A percentile compares a stretch with the other conserved stretches of the same genome.
phyloP scores from a whole-genome alignment of 2,329 filamentous ascomycete species.

The Sporothrix schenckii region DNA sequence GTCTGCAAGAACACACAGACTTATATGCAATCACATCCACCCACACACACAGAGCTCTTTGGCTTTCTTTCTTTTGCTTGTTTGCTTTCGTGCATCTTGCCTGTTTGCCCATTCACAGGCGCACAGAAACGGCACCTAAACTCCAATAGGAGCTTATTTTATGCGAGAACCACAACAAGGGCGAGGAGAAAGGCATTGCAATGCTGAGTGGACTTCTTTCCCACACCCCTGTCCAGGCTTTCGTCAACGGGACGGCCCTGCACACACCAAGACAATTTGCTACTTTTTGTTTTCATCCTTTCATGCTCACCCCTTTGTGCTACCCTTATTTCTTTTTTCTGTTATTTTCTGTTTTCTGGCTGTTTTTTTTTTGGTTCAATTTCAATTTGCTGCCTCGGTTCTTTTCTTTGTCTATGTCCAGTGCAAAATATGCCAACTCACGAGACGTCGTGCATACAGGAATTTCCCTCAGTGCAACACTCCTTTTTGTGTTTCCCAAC shows the following conservation, averaged over 20 bases:
- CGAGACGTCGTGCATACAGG: background rate
- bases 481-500: slow-evolving; percentile 21
- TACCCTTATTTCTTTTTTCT: background rate
- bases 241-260: slow-evolving; percentile 14
- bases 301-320: slow-evolving; percentile 1
- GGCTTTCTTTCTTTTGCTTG: background rate
- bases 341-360: background rate
- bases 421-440: slow-evolving; percentile 9
- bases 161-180: background rate
- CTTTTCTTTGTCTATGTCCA: background rate
- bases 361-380: background rate
- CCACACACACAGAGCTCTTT: background rate
- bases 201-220: background rate
- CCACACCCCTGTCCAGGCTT: slow-evolving; percentile 5
- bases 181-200: background rate
- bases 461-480: slow-evolving; percentile 13
- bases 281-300: background rate
- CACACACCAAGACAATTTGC: slow-evolving; percentile 6
- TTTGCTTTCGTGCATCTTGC: background rate
- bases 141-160: background rate
- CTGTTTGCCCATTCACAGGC: background rate
- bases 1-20: background rate
- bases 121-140: slow-evolving; percentile 9
- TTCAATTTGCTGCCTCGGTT: background rate
- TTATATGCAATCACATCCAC: background rate